These are phyloP conservation scores for Sphagnum tenellum DNA, from an alignment of 225 moss, liverwort and hornwort species.

Conservation along the genomic window DNA sequence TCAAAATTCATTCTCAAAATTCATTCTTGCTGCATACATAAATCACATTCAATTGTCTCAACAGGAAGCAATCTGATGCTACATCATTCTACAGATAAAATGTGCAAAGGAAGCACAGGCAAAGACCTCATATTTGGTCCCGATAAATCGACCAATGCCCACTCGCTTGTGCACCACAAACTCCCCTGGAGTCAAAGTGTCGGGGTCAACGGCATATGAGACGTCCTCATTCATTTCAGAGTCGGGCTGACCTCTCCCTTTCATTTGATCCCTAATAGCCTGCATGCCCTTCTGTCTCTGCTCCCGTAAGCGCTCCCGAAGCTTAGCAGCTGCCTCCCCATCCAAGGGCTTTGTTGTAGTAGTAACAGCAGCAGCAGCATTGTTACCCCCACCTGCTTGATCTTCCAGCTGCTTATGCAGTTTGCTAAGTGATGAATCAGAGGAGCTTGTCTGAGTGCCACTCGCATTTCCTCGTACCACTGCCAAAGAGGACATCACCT, in stretches of 20 bases:
- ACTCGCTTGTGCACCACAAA: conserved; percentile 87
- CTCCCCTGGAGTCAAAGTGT: conserved; percentile 70
- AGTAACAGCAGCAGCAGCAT: no score
- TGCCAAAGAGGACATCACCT: neutral
- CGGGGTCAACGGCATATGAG: conserved; percentile 79
- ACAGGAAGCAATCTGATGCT: no score
- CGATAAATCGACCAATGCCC: conserved; percentile 82
- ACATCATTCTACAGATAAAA: neutral
- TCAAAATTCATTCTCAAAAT: no score
- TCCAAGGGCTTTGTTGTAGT: conserved; percentile 41
- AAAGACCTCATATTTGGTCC: conserved; percentile 55
- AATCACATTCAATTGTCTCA: no score
- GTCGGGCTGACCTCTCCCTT: conserved; percentile 34
- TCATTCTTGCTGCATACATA: no score
- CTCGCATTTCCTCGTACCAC: conserved; percentile 10
- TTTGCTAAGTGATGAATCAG: conserved; percentile 32
- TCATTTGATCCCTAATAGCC: conserved; percentile 60
- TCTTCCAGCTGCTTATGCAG: conserved; percentile 74
- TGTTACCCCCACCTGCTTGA: conserved; percentile 28
- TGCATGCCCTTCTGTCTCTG: conserved; percentile 71
- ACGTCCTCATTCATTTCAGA: conserved; percentile 19
- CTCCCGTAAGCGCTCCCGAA: conserved; percentile 56
- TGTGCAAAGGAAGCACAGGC: neutral
- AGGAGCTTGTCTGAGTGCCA: conserved; percentile 22
- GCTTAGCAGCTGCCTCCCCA: conserved; percentile 46